These are phyloP conservation scores for Nigrograna mackinnonii DNA, from an alignment of 2,329 filamentous ascomycete genomes.

Conservation along the genomic window DNA sequence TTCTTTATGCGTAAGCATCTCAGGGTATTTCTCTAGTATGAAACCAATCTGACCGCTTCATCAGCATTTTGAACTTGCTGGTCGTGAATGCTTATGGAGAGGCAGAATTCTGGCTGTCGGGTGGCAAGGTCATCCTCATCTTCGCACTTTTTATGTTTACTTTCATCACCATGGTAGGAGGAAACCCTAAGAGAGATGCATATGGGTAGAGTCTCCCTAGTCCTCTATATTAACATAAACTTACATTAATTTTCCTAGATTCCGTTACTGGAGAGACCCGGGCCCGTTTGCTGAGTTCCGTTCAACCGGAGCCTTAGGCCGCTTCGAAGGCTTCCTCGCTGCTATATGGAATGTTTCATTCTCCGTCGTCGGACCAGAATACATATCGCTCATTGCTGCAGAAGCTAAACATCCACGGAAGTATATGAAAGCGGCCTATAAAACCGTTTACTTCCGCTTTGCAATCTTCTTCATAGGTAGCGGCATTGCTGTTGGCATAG, in stretches of 20 bases:
- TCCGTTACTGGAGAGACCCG: conserved; percentile 44
- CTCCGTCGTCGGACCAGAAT: conserved; percentile 48
- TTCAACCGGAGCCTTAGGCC: conserved; percentile 24
- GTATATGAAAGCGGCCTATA: conserved; percentile 46
- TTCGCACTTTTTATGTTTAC: too few species aligned
- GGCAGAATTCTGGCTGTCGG: too few species aligned
- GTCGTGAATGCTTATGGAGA: too few species aligned
- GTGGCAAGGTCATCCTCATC: too few species aligned
- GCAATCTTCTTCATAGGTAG: conserved; percentile 46
- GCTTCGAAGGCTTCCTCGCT: conserved; percentile 34
- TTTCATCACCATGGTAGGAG: too few species aligned
- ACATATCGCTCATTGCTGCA: conserved; percentile 49
- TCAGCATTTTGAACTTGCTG: too few species aligned
- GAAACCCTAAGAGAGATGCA: conserved; percentile 41
- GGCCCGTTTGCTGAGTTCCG: conserved; percentile 32
- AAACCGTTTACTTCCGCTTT: conserved; percentile 45
- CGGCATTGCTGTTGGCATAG: conserved; percentile 45
- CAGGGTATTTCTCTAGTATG: too few species aligned
- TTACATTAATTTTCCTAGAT: too few species aligned
- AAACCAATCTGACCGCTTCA: too few species aligned
- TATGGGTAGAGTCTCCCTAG: too few species aligned
- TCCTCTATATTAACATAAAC: too few species aligned
- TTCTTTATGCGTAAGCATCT: too few species aligned
- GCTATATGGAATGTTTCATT: conserved; percentile 40
- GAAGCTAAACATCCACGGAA: conserved; percentile 43